Evolutionary conservation across 129 eudicot species (phyloP), one percentile per base, ranked within the genome.

Genomic region (Tagetes erecta): DNA sequence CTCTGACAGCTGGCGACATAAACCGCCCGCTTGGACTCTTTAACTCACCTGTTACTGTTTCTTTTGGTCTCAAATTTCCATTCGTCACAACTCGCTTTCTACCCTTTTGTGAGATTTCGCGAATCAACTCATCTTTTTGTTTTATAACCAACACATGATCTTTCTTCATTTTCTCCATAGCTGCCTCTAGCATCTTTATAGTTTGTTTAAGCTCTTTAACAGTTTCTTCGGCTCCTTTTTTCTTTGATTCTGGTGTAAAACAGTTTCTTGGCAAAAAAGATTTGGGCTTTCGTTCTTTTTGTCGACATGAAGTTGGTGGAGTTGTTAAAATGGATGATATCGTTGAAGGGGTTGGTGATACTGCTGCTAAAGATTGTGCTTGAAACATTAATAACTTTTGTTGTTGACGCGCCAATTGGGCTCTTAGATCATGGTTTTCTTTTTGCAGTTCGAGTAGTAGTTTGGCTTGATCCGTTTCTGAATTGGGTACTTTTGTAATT

Each of bases 371-470:
- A 52, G 87, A 73, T 74, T 91, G 90, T 53, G 92, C 90, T 83
- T 91, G 95, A 44, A 88, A 47, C 53, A 77, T 80, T 7, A 91
- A 39, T 27, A 91, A 71, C 80, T 88, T 88, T 11, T 91, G 97
- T 68, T 88, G 92, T 66, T 91, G 97, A 40, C 80, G 84, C 64
- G 90, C 97, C 77, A 91, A 70, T 67, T 86, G 95, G 53, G 85
- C 87, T 77, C 95, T 47, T 79, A 91, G 55, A 44, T 91, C 97
- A 4, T 90, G 86, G 62, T 91, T 91, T 75, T 91, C 95, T 70
- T 84, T 91, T 77, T 91, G 97, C 56, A 91, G 74, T 82, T 91
- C 97, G 14, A 91, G 90, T n/a, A 88, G 80, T 20, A 91, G 72
- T 78, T 91, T 91, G 14, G 97, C 86, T 57, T 88, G 92, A 47